Evolutionary conservation across 768 basidiomycete species (phyloP).

Genomic region (Suillus variegatus): DNA sequence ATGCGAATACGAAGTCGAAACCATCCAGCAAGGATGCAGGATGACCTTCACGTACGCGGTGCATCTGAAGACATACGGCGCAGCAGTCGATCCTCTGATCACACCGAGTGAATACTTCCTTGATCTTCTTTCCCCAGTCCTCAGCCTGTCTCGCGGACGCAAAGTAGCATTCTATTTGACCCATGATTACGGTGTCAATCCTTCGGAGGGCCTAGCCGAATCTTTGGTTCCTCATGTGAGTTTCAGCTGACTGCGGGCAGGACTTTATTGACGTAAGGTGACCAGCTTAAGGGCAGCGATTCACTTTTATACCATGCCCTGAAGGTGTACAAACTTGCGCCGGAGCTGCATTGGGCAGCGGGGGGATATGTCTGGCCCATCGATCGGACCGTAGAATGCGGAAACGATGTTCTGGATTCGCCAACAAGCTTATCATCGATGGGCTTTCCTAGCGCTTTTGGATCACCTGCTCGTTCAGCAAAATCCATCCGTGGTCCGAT

Average conservation of each 20-base stretch:
- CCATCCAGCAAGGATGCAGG: conserved; percentile 68
- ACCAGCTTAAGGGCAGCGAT: conserved; percentile 76
- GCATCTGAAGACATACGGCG: conserved; percentile 67
- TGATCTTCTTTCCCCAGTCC: conserved; percentile 67
- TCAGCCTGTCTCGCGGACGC: conserved; percentile 71
- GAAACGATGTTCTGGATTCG: conserved; percentile 41
- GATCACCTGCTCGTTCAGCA: conserved; percentile 23
- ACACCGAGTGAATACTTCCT: conserved; percentile 74
- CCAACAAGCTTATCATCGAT: conserved; percentile 20
- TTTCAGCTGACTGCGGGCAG: conserved; percentile 15
- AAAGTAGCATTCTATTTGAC: conserved; percentile 73
- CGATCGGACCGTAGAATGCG: conserved; percentile 67
- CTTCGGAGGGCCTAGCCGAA: conserved; percentile 69
- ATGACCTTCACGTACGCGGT: conserved; percentile 73
- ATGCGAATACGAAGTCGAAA: conserved; percentile 74
- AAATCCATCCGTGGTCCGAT: conserved; percentile 47
- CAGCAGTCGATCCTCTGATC: conserved; percentile 64
- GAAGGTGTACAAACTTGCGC: conserved; percentile 72
- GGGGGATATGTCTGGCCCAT: conserved; percentile 83
- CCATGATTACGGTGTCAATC: conserved; percentile 69
- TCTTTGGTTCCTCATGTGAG: conserved; percentile 69
- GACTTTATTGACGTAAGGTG: not conserved
- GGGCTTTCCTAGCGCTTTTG: conserved; percentile 28
- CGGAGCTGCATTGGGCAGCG: conserved; percentile 79
- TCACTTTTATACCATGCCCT: conserved; percentile 74